These are phyloP conservation scores for Puccinia sorghi DNA, from an alignment of 1,284 basidiomycete genomes.

Conservation along the genomic window DNA sequence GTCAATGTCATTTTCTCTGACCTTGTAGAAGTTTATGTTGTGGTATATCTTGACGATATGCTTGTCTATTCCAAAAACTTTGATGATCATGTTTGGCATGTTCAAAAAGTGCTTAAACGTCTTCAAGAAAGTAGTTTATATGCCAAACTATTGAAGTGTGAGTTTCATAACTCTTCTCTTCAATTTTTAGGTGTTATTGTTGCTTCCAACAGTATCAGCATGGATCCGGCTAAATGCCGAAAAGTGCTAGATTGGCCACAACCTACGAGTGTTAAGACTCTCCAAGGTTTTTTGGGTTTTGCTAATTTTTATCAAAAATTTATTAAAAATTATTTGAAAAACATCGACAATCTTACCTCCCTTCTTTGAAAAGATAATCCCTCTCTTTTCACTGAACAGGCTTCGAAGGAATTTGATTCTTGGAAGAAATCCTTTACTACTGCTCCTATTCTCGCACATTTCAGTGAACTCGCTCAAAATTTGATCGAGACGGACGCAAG, in stretches of 20 bases:
- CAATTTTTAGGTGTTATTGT: conserved; percentile 62
- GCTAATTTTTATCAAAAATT: conserved; percentile 62
- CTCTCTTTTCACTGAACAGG: background rate
- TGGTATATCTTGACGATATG: conserved; percentile 5
- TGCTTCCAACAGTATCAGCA: conserved; percentile 56
- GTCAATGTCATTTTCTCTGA: background rate
- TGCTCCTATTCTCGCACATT: background rate
- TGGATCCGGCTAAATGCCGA: conserved; percentile 61
- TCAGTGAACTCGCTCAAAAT: background rate
- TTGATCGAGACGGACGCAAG: background rate
- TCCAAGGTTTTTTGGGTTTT: conserved; percentile 60
- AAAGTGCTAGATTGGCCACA: conserved; percentile 60
- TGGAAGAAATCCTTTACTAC: background rate
- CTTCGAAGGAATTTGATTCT: background rate
- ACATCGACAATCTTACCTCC: background rate
- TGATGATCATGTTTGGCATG: background rate
- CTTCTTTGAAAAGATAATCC: background rate
- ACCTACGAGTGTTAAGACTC: conserved; percentile 57
- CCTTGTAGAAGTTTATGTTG: background rate
- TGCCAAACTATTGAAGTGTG: conserved; percentile 47
- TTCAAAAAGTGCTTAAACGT: background rate
- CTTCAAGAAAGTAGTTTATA: conserved; percentile 21
- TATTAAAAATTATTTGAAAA: conserved; percentile 57
- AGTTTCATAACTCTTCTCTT: conserved; percentile 52
- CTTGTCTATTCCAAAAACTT: background rate